These are phyloP conservation scores for Clonostachys rhizophaga DNA, from an alignment of 2,329 filamentous ascomycete species.

Conservation along the genomic window DNA sequence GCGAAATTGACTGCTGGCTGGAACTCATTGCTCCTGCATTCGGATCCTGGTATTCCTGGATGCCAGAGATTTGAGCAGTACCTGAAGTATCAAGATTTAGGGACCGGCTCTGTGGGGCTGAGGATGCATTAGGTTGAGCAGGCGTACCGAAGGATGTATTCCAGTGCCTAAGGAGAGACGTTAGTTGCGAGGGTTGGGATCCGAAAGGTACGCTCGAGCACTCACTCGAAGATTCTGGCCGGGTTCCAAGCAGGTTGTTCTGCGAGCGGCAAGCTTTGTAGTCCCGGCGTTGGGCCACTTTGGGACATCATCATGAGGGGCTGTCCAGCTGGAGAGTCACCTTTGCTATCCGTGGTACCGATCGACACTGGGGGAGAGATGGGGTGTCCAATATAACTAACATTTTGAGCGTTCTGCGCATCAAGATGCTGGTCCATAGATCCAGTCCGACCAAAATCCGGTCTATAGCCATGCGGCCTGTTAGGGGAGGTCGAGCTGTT, in stretches of 20 bases:
- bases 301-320: slow-evolving; percentile 68
- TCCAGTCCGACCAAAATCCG: slow-evolving; percentile 35
- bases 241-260: slow-evolving; percentile 77
- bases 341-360: slow-evolving; percentile 68
- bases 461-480: slow-evolving; percentile 49
- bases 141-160: slow-evolving; percentile 87
- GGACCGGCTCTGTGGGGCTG: slow-evolving; percentile 37
- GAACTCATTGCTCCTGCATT: slow-evolving; percentile 34
- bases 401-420: slow-evolving; percentile 48
- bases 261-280: slow-evolving; percentile 54
- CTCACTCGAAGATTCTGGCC: slow-evolving; percentile 84
- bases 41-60: slow-evolving; percentile 47
- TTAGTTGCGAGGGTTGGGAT: slow-evolving; percentile 3
- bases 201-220: slow-evolving; percentile 11
- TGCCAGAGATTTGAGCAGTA: slow-evolving; percentile 46
- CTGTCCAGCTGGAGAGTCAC: slow-evolving; percentile 70
- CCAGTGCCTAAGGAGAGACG: slow-evolving; percentile 66
- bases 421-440: slow-evolving; percentile 51
- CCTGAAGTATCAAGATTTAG: slow-evolving; percentile 50
- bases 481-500: slow-evolving; percentile 57
- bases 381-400: slow-evolving; percentile 66
- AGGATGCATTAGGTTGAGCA: slow-evolving; percentile 14
- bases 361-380: slow-evolving; percentile 78
- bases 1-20: slow-evolving; percentile 38
- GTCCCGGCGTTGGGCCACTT: slow-evolving; percentile 45